Evolutionary conservation across 2,329 filamentous ascomycete genomes (phyloP), one percentile per base, ranked within the genome.

Genomic region (Aspergillus fijiensis): DNA sequence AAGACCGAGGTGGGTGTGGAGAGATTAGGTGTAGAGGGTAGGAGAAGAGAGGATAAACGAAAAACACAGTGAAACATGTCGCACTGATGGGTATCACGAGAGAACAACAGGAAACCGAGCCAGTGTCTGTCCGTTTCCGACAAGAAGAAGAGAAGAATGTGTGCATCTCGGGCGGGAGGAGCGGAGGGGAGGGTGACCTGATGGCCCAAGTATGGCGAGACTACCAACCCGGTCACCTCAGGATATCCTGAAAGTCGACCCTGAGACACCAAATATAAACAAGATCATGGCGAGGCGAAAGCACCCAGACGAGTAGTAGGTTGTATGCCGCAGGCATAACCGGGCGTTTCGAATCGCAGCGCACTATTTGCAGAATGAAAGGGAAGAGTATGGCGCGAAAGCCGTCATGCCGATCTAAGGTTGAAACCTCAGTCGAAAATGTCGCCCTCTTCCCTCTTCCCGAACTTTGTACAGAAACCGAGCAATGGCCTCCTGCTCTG

Each of bases 401-500:
- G 19, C 3, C 39, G 16, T 19, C 6, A n/a, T 19, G 55, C 12
- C 12, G 27, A 3, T 31, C 65, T 67, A 79, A 33, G 77, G 77
- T 65, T 77, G 75, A 64, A 79, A 79, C 57, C 76, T 67, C 62
- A 78, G 57, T 29, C 77, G 71, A 52, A 79, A 79, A 53, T 78
- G 74, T 39, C 74, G 68, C 31, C 76, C 77, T 51, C 72, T 71
- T 27, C 76, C 70, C 57, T 78, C 77, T 62, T 81, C 77, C n/a
- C 77, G 76, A n/a, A 80, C 78, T 49, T 79, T 79, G 64, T 81
- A 81, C 57, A 79, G 62, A 62, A 81, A 81, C 59, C 75, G 67
- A n/a, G 79, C 79, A 60, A 81, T 79, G 2, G 76, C 76, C 62
- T 81, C 79, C 57, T 79, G 78, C 66, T 81, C 79, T 48, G 74